Evolutionary conservation across 139 green algal genomes (phyloP).

Genomic region (Deuterostichococcus epilithicus): DNA sequence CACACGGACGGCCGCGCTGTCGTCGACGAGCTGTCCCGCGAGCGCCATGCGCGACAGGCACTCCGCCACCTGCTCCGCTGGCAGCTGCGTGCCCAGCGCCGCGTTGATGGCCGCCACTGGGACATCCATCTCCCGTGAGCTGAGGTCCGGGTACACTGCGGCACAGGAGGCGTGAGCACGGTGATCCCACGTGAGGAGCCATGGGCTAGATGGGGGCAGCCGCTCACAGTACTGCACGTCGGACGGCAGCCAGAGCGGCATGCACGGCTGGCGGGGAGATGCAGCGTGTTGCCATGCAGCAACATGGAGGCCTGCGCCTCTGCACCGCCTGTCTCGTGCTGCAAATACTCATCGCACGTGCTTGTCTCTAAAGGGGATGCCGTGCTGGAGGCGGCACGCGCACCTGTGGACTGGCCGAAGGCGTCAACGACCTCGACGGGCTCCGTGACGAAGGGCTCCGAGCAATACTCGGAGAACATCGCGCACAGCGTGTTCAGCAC

Average conservation of each 20-base stretch:
- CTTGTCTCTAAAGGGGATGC: not conserved
- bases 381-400: not conserved
- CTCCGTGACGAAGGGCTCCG: slow-evolving; percentile 85
- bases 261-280: too few species aligned
- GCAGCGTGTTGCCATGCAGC: too few species aligned
- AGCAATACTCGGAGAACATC: slow-evolving; percentile 96
- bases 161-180: not conserved
- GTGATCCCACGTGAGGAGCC: too few species aligned
- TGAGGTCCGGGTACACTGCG: slow-evolving; percentile 83
- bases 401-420: slow-evolving; percentile 49
- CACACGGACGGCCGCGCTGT: slow-evolving; percentile 28
- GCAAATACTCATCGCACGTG: too few species aligned
- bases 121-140: slow-evolving; percentile 56
- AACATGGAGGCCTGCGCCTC: too few species aligned
- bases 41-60: slow-evolving; percentile 91
- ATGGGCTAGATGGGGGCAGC: too few species aligned
- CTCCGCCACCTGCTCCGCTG: slow-evolving; percentile 38
- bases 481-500: slow-evolving; percentile 52
- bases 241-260: too few species aligned
- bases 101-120: slow-evolving; percentile 77
- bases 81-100: slow-evolving; percentile 69
- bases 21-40: slow-evolving; percentile 9
- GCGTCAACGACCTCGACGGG: slow-evolving; percentile 89
- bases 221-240: too few species aligned
- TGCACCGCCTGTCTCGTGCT: too few species aligned